A percentile compares a stretch with the other conserved stretches of the same genome.
Conservation (phyloP, 2,329 filamentous ascomycete species). For the Penicillium sp. region DNA sequence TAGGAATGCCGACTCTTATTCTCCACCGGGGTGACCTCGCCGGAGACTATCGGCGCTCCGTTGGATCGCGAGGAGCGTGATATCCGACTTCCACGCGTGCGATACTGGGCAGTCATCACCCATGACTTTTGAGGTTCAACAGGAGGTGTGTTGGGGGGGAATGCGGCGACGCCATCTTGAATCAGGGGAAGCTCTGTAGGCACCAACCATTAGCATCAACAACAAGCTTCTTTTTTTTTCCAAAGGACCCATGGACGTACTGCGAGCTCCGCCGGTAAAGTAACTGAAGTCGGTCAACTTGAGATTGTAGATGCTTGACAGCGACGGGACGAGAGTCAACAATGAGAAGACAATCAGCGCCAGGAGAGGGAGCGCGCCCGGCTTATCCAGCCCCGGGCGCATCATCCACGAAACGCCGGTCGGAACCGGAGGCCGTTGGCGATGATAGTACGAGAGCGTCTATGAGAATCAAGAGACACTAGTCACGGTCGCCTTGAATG, state of each 20-base stretch:
- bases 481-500: constrained; percentile 9
- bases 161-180: constrained; percentile 26
- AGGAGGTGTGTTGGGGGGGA: constrained; percentile 12
- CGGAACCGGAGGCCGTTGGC: constrained; percentile 13
- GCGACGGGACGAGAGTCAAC: constrained; percentile 39
- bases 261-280: constrained; percentile 27
- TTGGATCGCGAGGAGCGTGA: constrained; percentile 18
- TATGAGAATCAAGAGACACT: constrained; percentile 9
- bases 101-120: constrained; percentile 17
- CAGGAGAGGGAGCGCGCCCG: constrained; percentile 40
- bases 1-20: constrained; percentile 27
- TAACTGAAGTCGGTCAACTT: constrained; percentile 35
- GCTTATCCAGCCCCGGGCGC: constrained; percentile 40
- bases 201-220: constrained; percentile 6
- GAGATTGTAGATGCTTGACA: constrained; percentile 36
- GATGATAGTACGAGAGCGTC: constrained; percentile 8
- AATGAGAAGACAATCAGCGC: constrained; percentile 39
- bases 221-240: not conserved
- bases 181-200: constrained; percentile 33
- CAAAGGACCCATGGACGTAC: constrained; percentile 27
- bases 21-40: constrained; percentile 25
- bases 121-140: constrained; percentile 20
- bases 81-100: constrained; percentile 24
- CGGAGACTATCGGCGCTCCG: constrained; percentile 11
- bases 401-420: constrained; percentile 71